Percentiles rank a stretch among this genome's conserved stretches.
These are phyloP conservation scores for Monilinia laxa DNA, from an alignment of 2,329 filamentous ascomycete genomes.

Conservation along the genomic window DNA sequence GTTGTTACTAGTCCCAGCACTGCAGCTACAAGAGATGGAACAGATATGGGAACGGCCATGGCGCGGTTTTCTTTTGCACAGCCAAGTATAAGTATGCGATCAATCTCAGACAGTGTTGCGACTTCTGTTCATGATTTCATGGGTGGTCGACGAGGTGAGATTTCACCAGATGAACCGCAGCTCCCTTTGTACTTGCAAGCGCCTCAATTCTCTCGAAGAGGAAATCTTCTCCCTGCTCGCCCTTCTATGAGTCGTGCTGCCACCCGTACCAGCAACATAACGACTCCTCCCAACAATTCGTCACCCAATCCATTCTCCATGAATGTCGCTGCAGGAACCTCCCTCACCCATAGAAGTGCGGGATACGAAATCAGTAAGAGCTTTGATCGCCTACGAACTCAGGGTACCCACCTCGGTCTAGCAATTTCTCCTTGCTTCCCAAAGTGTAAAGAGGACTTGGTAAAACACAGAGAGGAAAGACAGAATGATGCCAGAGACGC, in stretches of 20 bases:
- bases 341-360: constrained; percentile 9
- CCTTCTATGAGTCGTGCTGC: too few species aligned
- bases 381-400: constrained; percentile 4
- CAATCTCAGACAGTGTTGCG: background rate
- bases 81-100: background rate
- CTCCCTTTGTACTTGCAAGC: background rate
- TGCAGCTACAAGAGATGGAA: background rate
- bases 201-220: background rate
- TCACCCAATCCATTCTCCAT: background rate
- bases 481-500: constrained; percentile 1
- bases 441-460: background rate
- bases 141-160: background rate
- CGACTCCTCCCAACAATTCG: background rate
- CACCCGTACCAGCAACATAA: background rate
- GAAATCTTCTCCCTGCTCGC: background rate
- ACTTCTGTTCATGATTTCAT: background rate
- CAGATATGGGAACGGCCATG: background rate
- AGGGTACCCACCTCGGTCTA: constrained; percentile 5
- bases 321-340: constrained; percentile 4
- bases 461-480: constrained; percentile 11
- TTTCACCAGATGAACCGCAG: background rate
- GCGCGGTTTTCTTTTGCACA: background rate
- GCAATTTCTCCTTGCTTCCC: background rate
- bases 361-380: background rate
- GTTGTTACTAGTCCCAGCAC: background rate